Evolutionary conservation across 2,329 filamentous ascomycete species (phyloP).

Genomic region (Ophiognomonia clavigignenti-juglandacearum): DNA sequence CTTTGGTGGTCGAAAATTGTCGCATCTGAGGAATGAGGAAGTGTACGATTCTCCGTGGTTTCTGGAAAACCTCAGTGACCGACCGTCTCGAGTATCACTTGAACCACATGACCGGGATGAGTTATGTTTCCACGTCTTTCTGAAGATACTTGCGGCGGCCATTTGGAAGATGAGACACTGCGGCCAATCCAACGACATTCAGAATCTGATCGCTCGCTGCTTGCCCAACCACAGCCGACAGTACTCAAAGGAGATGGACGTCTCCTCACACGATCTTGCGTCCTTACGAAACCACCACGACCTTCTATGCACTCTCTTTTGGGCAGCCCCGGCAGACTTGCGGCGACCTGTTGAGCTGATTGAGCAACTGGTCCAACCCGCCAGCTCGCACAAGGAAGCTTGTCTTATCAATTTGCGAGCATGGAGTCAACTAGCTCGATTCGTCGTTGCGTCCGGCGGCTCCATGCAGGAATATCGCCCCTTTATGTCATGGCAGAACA

Average conservation of each 20-base stretch:
- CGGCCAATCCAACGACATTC: slow-evolving; percentile 51
- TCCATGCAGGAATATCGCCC: slow-evolving; percentile 37
- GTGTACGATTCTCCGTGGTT: slow-evolving; percentile 57
- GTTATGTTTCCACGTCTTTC: slow-evolving; percentile 63
- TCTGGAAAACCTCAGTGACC: slow-evolving; percentile 47
- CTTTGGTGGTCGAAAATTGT: slow-evolving; percentile 57
- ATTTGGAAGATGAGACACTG: slow-evolving; percentile 45
- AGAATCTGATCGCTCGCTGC: slow-evolving; percentile 56
- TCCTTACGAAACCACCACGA: slow-evolving; percentile 66
- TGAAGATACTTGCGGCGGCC: slow-evolving; percentile 57
- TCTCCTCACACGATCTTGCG: slow-evolving; percentile 57
- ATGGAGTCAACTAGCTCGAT: slow-evolving; percentile 59
- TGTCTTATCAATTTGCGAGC: slow-evolving; percentile 59
- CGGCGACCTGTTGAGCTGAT: slow-evolving; percentile 51
- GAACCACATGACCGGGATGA: slow-evolving; percentile 52
- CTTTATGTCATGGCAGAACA: slow-evolving; percentile 53
- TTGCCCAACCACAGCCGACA: slow-evolving; percentile 63
- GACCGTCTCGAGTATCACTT: slow-evolving; percentile 43
- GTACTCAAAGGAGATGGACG: slow-evolving; percentile 56
- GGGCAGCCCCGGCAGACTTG: slow-evolving; percentile 52
- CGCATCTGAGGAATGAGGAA: slow-evolving; percentile 61
- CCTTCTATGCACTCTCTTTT: slow-evolving; percentile 61
- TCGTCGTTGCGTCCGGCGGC: slow-evolving; percentile 45
- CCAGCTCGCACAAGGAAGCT: slow-evolving; percentile 60
- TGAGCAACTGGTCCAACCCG: slow-evolving; percentile 54